These are phyloP conservation scores for Stephanodiscus minutulus DNA, from an alignment of 108 stramenopile genomes.

Conservation along the genomic window DNA sequence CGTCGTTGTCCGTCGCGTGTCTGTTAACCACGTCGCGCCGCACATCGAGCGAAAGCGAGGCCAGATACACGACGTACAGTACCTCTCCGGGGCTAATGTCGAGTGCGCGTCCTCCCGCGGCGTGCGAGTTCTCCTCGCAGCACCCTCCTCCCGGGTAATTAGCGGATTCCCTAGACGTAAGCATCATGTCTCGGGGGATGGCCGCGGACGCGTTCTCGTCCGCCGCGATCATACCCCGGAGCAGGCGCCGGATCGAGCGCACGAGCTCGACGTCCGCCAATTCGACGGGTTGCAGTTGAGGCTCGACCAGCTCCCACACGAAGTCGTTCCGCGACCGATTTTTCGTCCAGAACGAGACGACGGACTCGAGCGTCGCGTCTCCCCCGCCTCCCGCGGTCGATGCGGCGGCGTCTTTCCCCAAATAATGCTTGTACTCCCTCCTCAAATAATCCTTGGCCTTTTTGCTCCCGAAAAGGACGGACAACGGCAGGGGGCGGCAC, in stretches of 20 bases:
- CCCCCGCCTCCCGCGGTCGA: background rate
- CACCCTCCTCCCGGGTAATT: background rate
- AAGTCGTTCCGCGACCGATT: constrained; percentile 21
- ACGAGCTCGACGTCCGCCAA: constrained; percentile 34
- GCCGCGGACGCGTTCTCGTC: background rate
- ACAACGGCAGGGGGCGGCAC: constrained; percentile 48
- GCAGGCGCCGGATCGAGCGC: constrained; percentile 22
- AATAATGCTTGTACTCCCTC: constrained; percentile 54
- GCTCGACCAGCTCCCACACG: constrained; percentile 69
- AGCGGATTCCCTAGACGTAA: background rate
- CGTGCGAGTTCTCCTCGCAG: constrained; percentile 18
- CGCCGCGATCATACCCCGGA: constrained; percentile 16
- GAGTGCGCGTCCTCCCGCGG: constrained; percentile 16
- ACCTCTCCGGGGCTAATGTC: constrained; percentile 53
- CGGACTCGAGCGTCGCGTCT: constrained; percentile 47
- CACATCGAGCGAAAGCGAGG: constrained; percentile 47
- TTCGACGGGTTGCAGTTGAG: constrained; percentile 56
- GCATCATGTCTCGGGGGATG: background rate
- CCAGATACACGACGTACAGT: constrained; percentile 63
- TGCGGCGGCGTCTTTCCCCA: constrained; percentile 31
- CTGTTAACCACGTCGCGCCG: constrained; percentile 40
- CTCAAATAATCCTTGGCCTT: constrained; percentile 52
- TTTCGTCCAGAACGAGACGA: constrained; percentile 64
- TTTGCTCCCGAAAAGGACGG: constrained; percentile 68
- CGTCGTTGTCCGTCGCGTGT: constrained; percentile 11